Evolutionary conservation across 352 stramenopile species (phyloP).

Genomic region (Phytophthora hibernalis): DNA sequence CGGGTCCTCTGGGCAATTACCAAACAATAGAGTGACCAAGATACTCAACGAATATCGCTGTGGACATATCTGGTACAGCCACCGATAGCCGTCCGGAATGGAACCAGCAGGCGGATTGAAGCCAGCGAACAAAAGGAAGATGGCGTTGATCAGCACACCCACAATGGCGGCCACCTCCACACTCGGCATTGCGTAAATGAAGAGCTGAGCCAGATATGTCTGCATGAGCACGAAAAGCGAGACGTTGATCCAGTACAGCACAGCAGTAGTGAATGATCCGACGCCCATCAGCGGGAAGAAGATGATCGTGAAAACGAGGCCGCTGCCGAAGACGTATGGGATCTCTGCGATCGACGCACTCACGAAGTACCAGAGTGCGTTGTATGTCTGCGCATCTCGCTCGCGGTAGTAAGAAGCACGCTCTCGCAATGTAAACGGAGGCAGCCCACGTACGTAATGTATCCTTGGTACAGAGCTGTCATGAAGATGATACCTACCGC

Average conservation of each 20-base stretch:
- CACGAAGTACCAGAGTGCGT: slow-evolving; percentile 61
- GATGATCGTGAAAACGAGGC: slow-evolving; percentile 15
- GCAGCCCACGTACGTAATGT: slow-evolving; percentile 64
- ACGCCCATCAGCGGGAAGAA: slow-evolving; percentile 43
- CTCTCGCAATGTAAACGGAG: slow-evolving; percentile 67
- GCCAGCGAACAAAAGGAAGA: slow-evolving; percentile 66
- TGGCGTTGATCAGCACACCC: slow-evolving; percentile 40
- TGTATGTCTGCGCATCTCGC: slow-evolving; percentile 81
- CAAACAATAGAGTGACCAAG: slow-evolving; percentile 28
- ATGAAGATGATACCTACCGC: slow-evolving; percentile 74
- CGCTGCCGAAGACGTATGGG: slow-evolving; percentile 23
- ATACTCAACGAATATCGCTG: slow-evolving; percentile 35
- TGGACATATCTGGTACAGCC: slow-evolving; percentile 45
- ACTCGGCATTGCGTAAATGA: slow-evolving; percentile 14
- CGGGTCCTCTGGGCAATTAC: slow-evolving; percentile 29
- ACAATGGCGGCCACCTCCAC: slow-evolving; percentile 32
- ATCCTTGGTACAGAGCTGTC: slow-evolving; percentile 66
- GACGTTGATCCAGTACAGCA: slow-evolving; percentile 36
- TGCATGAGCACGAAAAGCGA: slow-evolving; percentile 24
- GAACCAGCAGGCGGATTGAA: slow-evolving; percentile 48
- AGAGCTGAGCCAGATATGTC: slow-evolving; percentile 14
- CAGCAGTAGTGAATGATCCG: slow-evolving; percentile 16
- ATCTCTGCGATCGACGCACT: slow-evolving; percentile 74
- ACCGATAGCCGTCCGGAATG: slow-evolving; percentile 46
- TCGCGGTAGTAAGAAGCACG: slow-evolving; percentile 79